Evolutionary conservation across 805 yeast species (phyloP), one percentile per base, ranked within the genome.

Genomic region (Starmerella ratchasimensis): DNA sequence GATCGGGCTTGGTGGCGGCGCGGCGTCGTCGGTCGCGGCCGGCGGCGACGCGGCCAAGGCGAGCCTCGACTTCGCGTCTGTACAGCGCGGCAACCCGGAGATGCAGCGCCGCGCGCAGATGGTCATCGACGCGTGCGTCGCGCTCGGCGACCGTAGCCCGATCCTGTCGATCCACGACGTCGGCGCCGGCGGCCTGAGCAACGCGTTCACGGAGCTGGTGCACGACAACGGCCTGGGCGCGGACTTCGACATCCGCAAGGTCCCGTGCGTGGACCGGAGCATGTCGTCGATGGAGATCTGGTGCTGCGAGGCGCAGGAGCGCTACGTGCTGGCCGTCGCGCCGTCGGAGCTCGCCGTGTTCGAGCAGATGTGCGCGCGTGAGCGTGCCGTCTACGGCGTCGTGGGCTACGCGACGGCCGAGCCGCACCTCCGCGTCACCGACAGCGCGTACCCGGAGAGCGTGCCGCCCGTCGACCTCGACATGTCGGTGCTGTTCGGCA

Each of bases 261-360:
- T 90, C 40, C 72, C 93, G 39, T 77, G 84, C 26, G 70, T 84
- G 47, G 99, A 90, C 60, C 93, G 94, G 34, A 93, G 96, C 41
- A 83, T 90, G 96, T 88, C 97, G 4, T 97, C 99, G 39, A 82
- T 90, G 94, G 98, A 90, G 65, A 83, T 90, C 47, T 90, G 99
- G 99, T 90, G 99, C 72, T 88, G 93, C 53, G 98, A 90, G 63
- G 90, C 97, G 2, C 99, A 90, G 64, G 99, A 90, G 62, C 76
- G 99, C 60, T 90, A 86, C 53, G 99, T 90, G 18, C 62, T 90
- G 51, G 97, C 94, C 48, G 93, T 90, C 45, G 70, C 83, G 13
- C 81, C 81, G 38, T 75, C 73, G 44, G 80, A 84, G 56, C 62
- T 88, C 42, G 71, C 71, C 5, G 49, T 65, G 17, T 90, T 90